These are phyloP conservation scores for Protomyces lactucae-debilis DNA, from an alignment of 1,139 yeast genomes.

Conservation along the genomic window DNA sequence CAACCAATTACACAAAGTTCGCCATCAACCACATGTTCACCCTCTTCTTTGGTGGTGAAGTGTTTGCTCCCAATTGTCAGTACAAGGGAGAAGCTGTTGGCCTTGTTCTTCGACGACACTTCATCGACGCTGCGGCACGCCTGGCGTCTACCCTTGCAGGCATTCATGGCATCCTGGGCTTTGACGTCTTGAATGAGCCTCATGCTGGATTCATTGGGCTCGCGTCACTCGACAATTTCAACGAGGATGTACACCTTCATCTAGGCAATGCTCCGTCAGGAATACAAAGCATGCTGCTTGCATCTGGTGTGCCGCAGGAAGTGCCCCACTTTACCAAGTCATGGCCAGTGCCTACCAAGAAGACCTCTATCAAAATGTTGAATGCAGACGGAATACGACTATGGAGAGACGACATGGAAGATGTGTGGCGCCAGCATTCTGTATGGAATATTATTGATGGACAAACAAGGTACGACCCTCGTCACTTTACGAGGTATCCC, in stretches of 20 bases:
- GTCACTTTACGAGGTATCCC: conserved; percentile 14
- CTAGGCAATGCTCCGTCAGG: conserved; percentile 40
- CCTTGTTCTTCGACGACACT: conserved; percentile 64
- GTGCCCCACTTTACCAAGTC: conserved; percentile 44
- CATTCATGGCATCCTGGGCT: conserved; percentile 57
- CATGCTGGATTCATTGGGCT: conserved; percentile 42
- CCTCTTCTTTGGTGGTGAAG: conserved; percentile 71
- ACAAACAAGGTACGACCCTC: background rate
- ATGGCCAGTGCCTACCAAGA: conserved; percentile 21
- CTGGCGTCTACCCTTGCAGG: conserved; percentile 51
- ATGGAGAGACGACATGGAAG: conserved; percentile 11
- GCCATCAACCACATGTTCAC: conserved; percentile 83
- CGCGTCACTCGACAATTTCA: conserved; percentile 33
- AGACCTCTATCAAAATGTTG: background rate
- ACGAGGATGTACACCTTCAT: conserved; percentile 35
- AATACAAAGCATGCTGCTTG: conserved; percentile 44
- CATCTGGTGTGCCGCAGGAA: conserved; percentile 64
- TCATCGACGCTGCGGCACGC: conserved; percentile 52
- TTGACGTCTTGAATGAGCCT: conserved; percentile 87
- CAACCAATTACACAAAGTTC: conserved; percentile 73
- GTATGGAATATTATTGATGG: conserved; percentile 3
- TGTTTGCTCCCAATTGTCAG: conserved; percentile 62
- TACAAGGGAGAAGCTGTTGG: conserved; percentile 75
- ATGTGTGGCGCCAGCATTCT: conserved; percentile 14
- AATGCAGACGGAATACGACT: background rate